Base-by-base conservation (phyloP, 495 filamentous ascomycete genomes). In the Sabuloglossum arenarium region DNA sequence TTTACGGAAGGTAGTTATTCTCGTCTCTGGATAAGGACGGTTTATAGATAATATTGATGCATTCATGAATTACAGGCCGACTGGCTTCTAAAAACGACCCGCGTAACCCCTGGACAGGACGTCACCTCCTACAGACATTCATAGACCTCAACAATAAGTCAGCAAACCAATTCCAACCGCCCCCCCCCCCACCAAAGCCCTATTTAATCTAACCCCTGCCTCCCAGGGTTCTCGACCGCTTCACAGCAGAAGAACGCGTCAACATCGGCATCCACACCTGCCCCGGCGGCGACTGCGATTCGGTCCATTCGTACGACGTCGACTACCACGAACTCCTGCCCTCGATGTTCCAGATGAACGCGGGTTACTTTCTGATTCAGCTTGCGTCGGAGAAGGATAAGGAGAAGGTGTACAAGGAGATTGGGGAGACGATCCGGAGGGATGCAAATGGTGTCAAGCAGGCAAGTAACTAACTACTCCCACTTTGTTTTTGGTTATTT, bases 181-280 rank as follows among this genome's bases (percentile, higher is more conserved):
- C n/a, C n/a, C n/a, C n/a, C n/a, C n/a, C n/a, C 46, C 9, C 25
- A 8, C 19, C 11, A 50, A 21, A 50, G 9, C 19, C 19, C 8
- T 21, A 28, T 50, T 50, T 11, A 50, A 50, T 8, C 46, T 23
- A 21, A 23, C 25, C 19, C 46, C n/a, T n/a, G n/a, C n/a, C 19
- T 19, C 21, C 8, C 8, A 21, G 34, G 16, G 70, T 71, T 37
- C 60, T 71, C 6, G 59, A 58, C 16, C 60, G 65, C 23, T 71
- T 71, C 53, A 63, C 62, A 29, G 53, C 64, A 1, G 56, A 61
- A 21, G 69, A 71, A 50, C 57, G 69, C 9, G 60, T 55, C 12
- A 65, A 71, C 37, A 69, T 70, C 49, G 69, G 69, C 16, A 67
- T 71, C 46, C 69, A 71, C 60, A 71, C 69, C 14, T 71, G 69